A percentile compares a stretch with the other conserved stretches of the same genome.
Evolutionary conservation across 805 yeast genomes (phyloP).

Genomic region (Myxozyma kluyveri): DNA sequence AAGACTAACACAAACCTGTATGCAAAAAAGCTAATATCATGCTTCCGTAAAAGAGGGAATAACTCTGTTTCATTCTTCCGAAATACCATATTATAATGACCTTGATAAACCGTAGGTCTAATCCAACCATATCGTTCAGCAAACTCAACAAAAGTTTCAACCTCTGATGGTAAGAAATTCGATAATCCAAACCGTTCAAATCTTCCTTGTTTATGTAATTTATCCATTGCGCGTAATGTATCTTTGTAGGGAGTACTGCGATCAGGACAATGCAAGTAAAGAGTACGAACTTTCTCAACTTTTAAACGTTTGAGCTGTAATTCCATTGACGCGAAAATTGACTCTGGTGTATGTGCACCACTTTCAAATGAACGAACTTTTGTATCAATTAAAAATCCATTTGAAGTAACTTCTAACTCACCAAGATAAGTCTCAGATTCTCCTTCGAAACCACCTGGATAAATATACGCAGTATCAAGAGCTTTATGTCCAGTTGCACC

Average conservation of each 20-base stretch:
- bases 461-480: constrained; percentile 26
- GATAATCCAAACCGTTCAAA: constrained; percentile 36
- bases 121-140: constrained; percentile 32
- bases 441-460: constrained; percentile 27
- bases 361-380: constrained; percentile 22
- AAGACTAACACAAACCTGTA: constrained; percentile 22
- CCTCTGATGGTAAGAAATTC: constrained; percentile 32
- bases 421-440: constrained; percentile 27
- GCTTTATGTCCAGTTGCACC: constrained; percentile 10
- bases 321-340: constrained; percentile 17
- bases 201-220: constrained; percentile 32
- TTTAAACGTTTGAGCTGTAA: constrained; percentile 15
- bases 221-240: constrained; percentile 33
- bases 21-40: constrained; percentile 32
- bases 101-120: constrained; percentile 36
- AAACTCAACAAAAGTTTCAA: constrained; percentile 27
- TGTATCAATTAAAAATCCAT: constrained; percentile 22
- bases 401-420: constrained; percentile 5
- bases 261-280: constrained; percentile 32
- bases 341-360: constrained; percentile 15
- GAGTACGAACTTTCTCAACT: constrained; percentile 20
- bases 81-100: constrained; percentile 35
- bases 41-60: constrained; percentile 31
- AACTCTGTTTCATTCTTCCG: constrained; percentile 32
- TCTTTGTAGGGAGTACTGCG: constrained; percentile 33